Conservation (phyloP, 2,329 filamentous ascomycete genomes). For the Alternaria arbusti region DNA sequence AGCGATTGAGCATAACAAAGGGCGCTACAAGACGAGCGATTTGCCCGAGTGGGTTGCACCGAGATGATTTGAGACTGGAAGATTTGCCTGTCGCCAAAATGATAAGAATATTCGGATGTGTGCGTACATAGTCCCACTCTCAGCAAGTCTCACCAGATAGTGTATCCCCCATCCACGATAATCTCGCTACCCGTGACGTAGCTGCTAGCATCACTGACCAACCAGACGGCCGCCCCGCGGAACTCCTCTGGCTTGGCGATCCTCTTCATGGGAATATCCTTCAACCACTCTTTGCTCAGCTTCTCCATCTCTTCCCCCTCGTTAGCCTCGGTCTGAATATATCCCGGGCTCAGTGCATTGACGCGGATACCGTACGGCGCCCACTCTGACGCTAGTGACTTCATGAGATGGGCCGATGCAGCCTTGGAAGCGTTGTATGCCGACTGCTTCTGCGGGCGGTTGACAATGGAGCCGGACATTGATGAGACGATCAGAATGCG, state of each 20-base stretch:
- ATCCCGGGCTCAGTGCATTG: slow-evolving; percentile 83
- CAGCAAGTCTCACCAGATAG: slow-evolving; percentile 35
- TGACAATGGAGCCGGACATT: slow-evolving; percentile 58
- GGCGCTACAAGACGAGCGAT: background rate
- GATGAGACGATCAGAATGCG: slow-evolving; percentile 78
- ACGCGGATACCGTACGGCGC: slow-evolving; percentile 78
- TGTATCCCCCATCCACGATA: slow-evolving; percentile 61
- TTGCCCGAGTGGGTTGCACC: background rate
- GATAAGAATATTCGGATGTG: background rate
- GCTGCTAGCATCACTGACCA: slow-evolving; percentile 24
- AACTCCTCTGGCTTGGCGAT: slow-evolving; percentile 50
- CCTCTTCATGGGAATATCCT: slow-evolving; percentile 44
- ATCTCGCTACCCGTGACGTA: slow-evolving; percentile 74
- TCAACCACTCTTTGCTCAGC: slow-evolving; percentile 39
- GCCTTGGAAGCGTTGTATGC: slow-evolving; percentile 82
- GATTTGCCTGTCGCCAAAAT: background rate
- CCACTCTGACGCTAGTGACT: slow-evolving; percentile 83
- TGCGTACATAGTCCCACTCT: background rate
- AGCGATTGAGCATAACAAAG: background rate
- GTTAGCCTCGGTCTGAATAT: slow-evolving; percentile 81
- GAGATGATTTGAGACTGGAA: background rate
- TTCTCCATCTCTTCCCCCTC: slow-evolving; percentile 33
- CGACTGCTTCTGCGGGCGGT: slow-evolving; percentile 73
- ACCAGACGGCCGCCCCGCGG: slow-evolving; percentile 38
- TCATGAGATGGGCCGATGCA: slow-evolving; percentile 65